Evolutionary conservation across 371 early-diverging fungal genomes (phyloP), one percentile per base, ranked within the genome.

Genomic region (Smittium culicis): DNA sequence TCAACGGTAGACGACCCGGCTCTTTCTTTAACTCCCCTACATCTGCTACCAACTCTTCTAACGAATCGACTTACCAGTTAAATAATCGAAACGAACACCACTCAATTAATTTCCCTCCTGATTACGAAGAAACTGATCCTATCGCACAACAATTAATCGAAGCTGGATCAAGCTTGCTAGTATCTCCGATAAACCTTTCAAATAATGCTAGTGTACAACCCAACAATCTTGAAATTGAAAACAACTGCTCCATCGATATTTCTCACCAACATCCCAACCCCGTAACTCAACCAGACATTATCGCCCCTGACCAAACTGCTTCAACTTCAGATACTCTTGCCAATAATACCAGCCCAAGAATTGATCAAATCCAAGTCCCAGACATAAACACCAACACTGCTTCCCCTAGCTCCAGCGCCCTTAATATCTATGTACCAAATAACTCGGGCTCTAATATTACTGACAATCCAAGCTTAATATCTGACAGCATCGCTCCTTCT

Each of bases 81-180:
- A 30, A 65, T 62, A 2, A 64, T 35, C 35, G 27, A 60, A 66
- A 34, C 35, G 69, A 29, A 55, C 57, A 34, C 61, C 66, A 34
- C 29, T 35, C 8, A 57, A 34, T 25, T 66, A 68, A 33, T 68
- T 66, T n/a, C 3, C 76, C 76, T 33, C 76, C 76, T 0, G 67
- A 65, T 2, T 76, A 76, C 55, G 69, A 75, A 59, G 68, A 71
- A 65, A 69, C 74, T 34, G 76, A 76, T 63, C 76, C 76, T 25
- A 76, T 76, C 30, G 76, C 76, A 1, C 67, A 66, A 17, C 77
- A 76, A 65, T 65, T 76, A 34, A 67, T 73, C 1, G 76, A 76
- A 64, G 76, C 76, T 1, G 77, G 77, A n/a, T 57, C 20, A 5
- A 66, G 35, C 29, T 11, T 29, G 17, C 25, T 61, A 25, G 20